These are phyloP conservation scores for Oleoguttula mirabilis DNA, from an alignment of 495 filamentous ascomycete genomes.

Conservation along the genomic window DNA sequence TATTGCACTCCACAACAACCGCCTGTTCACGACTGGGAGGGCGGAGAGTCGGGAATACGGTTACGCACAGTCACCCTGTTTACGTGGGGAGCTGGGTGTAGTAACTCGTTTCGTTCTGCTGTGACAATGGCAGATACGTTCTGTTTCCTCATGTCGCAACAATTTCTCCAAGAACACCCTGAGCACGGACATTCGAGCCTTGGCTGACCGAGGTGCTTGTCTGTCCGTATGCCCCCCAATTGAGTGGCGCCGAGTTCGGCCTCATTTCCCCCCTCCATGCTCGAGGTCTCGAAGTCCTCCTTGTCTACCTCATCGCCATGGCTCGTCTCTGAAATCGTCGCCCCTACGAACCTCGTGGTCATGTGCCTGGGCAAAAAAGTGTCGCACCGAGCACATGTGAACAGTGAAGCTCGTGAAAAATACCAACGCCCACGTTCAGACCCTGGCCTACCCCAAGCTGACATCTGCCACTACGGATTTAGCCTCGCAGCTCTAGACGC, in stretches of 20 bases:
- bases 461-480: conserved; percentile 1
- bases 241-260: background rate
- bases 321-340: background rate
- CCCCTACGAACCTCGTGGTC: background rate
- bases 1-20: background rate
- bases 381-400: background rate
- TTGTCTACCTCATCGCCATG: background rate
- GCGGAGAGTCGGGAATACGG: too few species aligned
- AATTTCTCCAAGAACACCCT: too few species aligned
- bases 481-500: conserved; percentile 13
- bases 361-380: background rate
- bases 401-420: background rate
- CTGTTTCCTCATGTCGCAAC: too few species aligned
- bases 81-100: too few species aligned
- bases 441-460: conserved; percentile 4
- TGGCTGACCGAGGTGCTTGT: too few species aligned
- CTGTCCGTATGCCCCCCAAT: too few species aligned
- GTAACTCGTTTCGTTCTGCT: too few species aligned
- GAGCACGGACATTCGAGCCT: too few species aligned
- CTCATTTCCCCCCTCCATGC: background rate
- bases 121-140: too few species aligned
- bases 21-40: too few species aligned
- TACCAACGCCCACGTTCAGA: background rate
- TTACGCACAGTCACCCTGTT: too few species aligned
- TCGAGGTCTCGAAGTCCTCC: background rate